These are phyloP conservation scores for Corinectria fuckeliana DNA, from an alignment of 2,329 filamentous ascomycete genomes.

Conservation along the genomic window DNA sequence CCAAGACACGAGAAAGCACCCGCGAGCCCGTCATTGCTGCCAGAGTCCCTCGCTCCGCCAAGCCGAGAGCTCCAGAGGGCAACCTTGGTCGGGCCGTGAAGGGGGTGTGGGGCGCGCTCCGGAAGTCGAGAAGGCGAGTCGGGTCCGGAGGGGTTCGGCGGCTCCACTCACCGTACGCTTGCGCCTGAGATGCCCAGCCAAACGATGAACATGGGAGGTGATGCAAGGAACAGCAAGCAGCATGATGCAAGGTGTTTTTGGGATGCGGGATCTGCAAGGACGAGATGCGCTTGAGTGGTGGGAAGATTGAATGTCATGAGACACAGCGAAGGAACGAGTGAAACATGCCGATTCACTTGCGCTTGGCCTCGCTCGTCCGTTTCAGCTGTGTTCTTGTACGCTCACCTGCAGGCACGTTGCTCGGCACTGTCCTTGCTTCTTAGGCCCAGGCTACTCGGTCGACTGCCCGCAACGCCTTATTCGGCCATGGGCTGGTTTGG, in stretches of 20 bases:
- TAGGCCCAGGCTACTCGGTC: not conserved
- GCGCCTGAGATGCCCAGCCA: not conserved
- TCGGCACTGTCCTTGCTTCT: not conserved
- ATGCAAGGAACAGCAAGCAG: not conserved
- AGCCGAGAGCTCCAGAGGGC: not conserved
- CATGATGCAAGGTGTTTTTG: not conserved
- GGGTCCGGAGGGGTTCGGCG: not conserved
- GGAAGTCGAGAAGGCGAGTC: not conserved
- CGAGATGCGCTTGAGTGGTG: not conserved
- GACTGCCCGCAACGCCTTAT: not conserved
- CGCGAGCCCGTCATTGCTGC: not conserved
- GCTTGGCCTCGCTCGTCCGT: not conserved
- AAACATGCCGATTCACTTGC: not conserved
- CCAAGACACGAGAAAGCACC: slow-evolving; percentile 1
- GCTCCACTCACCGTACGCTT: not conserved
- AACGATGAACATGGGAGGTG: not conserved
- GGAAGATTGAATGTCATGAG: not conserved
- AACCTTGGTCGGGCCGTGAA: not conserved
- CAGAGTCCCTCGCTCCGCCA: not conserved
- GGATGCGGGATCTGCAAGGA: not conserved
- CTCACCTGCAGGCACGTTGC: not conserved
- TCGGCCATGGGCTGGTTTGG: not conserved
- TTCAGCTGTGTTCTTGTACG: not conserved
- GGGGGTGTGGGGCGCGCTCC: not conserved
- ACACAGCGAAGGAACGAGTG: not conserved